Evolutionary conservation across 2,329 filamentous ascomycete species (phyloP), one percentile per base, ranked within the genome.

Genomic region (Rutstroemia sp.): DNA sequence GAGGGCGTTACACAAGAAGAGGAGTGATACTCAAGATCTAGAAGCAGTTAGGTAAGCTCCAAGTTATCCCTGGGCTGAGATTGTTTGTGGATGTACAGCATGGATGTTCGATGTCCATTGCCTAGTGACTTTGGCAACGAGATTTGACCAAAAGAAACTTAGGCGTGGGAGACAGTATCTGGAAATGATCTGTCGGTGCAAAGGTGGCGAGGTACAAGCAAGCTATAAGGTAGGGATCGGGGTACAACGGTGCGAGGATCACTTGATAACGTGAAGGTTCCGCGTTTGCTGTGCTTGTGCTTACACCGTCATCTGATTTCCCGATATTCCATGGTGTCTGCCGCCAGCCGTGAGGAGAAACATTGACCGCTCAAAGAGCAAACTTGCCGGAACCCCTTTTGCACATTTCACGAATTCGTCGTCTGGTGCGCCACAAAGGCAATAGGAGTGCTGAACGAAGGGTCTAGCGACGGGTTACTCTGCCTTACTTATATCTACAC

Each of bases 221-320:
- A 42, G 39, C 16, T 42, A 42, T 45, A 21, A 45, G 42, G 42
- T 21, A 21, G n/a, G 42, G 19, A 45, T 9, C 14, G 19, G 17
- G 25, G 14, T 27, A 12, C 9, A 38, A 34, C 27, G 17, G 17
- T 17, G 36, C n/a, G 19, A 30, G 17, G 8, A 34, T 50, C 52
- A 49, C 46, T 51, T 51, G 38, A 55, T 55, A 36, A n/a, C 52
- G 52, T 55, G 46, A 55, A 55, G 17, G 25, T 44, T 21, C 52
- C 25, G 52, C 36, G 25, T 50, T 50, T 36, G 9, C 30, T 25
- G 12, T 25, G 16, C 14, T 27, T 48, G 12, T 25, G 16, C 14
- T 27, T 48, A 30, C 25, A 48, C 25, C 16, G 25, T 17, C 21
- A 30, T 16, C 14, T 14, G 14, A 21, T 30, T 30, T 17, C 45